These are phyloP conservation scores for Allium fistulosum DNA, from an alignment of 106 monocot genomes.

Conservation along the genomic window DNA sequence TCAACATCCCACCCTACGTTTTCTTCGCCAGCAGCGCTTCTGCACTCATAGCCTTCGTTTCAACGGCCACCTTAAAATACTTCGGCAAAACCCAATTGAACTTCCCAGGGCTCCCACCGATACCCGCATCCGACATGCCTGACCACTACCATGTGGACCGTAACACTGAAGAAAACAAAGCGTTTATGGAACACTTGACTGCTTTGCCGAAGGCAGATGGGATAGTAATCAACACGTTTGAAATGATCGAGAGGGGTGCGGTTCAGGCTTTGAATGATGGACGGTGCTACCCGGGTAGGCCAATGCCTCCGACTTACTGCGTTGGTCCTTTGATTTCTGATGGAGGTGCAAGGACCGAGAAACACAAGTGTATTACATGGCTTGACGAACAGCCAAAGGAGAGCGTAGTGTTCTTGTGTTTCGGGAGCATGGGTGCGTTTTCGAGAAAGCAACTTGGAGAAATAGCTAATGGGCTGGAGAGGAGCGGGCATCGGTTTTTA, in stretches of 20 bases:
- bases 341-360: background rate
- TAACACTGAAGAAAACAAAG: background rate
- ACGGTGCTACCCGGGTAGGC: conserved; percentile 10
- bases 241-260: conserved; percentile 24
- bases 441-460: conserved; percentile 39
- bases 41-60: background rate
- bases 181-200: background rate
- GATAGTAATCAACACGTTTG: conserved; percentile 47
- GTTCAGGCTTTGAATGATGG: conserved; percentile 24
- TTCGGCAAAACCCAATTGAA: conserved; percentile 8
- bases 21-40: background rate
- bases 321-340: conserved; percentile 38
- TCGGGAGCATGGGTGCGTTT: conserved; percentile 66
- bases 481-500: conserved; percentile 55
- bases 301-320: conserved; percentile 30
- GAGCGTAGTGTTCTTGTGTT: conserved; percentile 72
- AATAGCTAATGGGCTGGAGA: conserved; percentile 58
- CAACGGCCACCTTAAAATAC: background rate
- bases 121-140: conserved; percentile 22
- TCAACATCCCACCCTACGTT: background rate
- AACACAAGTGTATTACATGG: conserved; percentile 42
- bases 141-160: conserved; percentile 7
- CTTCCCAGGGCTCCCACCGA: conserved; percentile 23
- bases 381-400: conserved; percentile 41
- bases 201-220: conserved; percentile 11